These are phyloP conservation scores for Trichosanthes cucumerina DNA, from an alignment of 306 rosid genomes.

Conservation along the genomic window DNA sequence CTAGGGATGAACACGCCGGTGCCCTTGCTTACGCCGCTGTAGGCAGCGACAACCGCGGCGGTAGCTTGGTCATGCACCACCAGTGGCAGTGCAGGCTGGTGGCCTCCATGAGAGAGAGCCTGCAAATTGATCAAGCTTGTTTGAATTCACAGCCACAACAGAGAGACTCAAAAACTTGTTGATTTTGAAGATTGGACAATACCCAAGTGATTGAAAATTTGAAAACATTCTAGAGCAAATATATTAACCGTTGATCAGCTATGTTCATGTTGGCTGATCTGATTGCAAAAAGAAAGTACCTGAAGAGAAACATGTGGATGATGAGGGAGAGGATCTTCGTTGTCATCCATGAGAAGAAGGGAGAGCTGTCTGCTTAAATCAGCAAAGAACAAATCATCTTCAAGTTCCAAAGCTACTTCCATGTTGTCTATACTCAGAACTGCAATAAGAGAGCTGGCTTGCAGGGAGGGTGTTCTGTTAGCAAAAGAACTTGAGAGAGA, in stretches of 20 bases:
- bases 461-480: not conserved
- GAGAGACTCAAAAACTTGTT: not conserved
- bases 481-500: not conserved
- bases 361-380: slow-evolving; percentile 77
- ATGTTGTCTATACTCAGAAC: slow-evolving; percentile 2
- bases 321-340: slow-evolving; percentile 38
- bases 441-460: not conserved
- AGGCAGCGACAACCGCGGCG: not conserved
- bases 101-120: slow-evolving; percentile 34
- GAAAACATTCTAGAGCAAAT: not conserved
- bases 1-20: slow-evolving; percentile 85
- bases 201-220: not conserved
- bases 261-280: not conserved
- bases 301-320: slow-evolving; percentile 38
- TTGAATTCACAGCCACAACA: not conserved
- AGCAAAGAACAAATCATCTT: slow-evolving; percentile 45
- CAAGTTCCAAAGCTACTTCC: slow-evolving; percentile 16
- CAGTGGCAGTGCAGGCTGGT: slow-evolving; percentile 28
- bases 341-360: slow-evolving; percentile 76
- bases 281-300: slow-evolving; percentile 20
- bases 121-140: slow-evolving; percentile 17
- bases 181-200: not conserved
- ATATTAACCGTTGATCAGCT: not conserved
- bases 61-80: slow-evolving; percentile 22
- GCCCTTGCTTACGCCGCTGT: slow-evolving; percentile 62